Conservation (phyloP, 2,329 filamentous ascomycete genomes). For the Aphanocladium album region DNA sequence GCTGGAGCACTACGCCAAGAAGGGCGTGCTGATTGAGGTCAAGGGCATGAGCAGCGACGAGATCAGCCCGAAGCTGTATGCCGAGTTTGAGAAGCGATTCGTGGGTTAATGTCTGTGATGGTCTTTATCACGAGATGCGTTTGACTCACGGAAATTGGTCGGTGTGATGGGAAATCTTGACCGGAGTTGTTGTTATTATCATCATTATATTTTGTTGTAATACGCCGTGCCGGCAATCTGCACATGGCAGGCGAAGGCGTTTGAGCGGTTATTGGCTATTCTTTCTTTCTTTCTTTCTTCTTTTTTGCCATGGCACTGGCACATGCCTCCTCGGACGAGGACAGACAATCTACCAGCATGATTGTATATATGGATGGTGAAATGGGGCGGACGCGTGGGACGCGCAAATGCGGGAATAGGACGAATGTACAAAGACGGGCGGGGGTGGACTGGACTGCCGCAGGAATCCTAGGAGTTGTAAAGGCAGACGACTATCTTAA, state of each 20-base stretch:
- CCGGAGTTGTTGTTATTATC: not conserved
- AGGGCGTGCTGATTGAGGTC: constrained; percentile 81
- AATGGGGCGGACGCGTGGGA: not conserved
- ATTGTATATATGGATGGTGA: not conserved
- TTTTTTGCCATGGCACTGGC: not conserved
- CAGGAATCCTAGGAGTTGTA: not conserved
- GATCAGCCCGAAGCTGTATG: constrained; percentile 84
- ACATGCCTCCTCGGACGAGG: constrained; percentile 1
- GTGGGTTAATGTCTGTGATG: constrained; percentile 21
- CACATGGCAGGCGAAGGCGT: not conserved
- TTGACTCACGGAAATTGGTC: too few relatives aligned
- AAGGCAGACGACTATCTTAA: not conserved
- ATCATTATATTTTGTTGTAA: constrained; percentile 2
- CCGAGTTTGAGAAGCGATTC: constrained; percentile 77
- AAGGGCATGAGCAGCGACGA: constrained; percentile 88
- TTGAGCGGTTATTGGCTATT: constrained; percentile 2
- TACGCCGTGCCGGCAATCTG: not conserved
- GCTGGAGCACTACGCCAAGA: constrained; percentile 80
- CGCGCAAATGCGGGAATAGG: not conserved
- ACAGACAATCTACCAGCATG: not conserved
- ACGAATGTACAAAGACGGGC: not conserved
- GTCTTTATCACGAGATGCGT: too few relatives aligned
- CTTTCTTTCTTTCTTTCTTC: not conserved
- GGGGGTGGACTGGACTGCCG: not conserved
- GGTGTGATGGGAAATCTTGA: not conserved